Evolutionary conservation across 768 basidiomycete genomes (phyloP), one percentile per base, ranked within the genome.

Genomic region (Termitomyces sp.): DNA sequence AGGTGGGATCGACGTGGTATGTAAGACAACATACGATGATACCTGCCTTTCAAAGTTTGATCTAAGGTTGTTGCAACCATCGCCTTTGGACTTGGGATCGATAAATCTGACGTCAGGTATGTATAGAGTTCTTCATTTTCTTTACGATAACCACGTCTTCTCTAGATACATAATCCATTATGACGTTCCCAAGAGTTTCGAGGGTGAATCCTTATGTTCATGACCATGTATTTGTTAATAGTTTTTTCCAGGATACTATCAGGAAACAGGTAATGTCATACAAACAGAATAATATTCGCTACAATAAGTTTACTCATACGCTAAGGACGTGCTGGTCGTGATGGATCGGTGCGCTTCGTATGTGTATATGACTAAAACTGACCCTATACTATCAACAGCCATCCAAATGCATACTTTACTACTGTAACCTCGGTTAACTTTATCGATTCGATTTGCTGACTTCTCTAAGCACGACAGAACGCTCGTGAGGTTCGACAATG

Each of bases 71-170:
- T 88, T 24, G 88, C 88, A 10, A 90, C 89, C 0, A 81, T 93
- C 48, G 90, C 90, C 5, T 93, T 93, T 61, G 91, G 91, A 2
- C 83, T 92, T 71, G 90, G 90, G 1, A 92, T 93, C 44, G 90
- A 93, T 65, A 93, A 92, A 70, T 73, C 80, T 19, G 85, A 90
- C 58, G 88, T 90, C 51, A 77, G 87, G 83, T 83, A 64, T 21
- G 19, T 32, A 69, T 42, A 24, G 21, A 48, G 10, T 14, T 17
- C 7, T 19, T 1, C 11, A 22, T 38, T 26, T 34, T 21, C 4
- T 6, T 24, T 22, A n/a, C 7, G 14, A 15, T 21, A 22, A 12
- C 54, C 41, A 21, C 30, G 14, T 11, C 40, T 21, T 10, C 51
- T 62, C 24, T 45, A 76, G 88, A 37, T 92, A 90, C 61, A 81